Evolutionary conservation across 164 flowering plant species (phyloP).

Genomic region (Chimonanthus salicifolius): DNA sequence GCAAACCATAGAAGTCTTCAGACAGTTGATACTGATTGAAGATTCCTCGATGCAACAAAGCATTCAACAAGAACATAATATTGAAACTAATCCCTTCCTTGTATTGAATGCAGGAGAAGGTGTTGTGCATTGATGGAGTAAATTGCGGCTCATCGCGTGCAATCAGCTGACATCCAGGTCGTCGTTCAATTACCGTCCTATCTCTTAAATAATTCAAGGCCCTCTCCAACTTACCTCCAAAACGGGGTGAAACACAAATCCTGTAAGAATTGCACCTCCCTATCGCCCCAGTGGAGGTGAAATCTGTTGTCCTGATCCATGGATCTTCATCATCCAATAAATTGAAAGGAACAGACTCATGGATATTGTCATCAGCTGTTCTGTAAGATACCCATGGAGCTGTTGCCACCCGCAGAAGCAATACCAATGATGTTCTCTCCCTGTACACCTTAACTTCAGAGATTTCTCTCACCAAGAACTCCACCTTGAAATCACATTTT

Average conservation of each 20-base stretch:
- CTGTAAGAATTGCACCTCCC: slow-evolving; percentile 70
- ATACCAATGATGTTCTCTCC: slow-evolving; percentile 25
- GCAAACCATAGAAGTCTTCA: slow-evolving; percentile 47
- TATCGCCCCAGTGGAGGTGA: slow-evolving; percentile 68
- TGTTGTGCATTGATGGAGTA: slow-evolving; percentile 34
- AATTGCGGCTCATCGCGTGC: slow-evolving; percentile 60
- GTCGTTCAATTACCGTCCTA: slow-evolving; percentile 32
- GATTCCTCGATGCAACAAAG: slow-evolving; percentile 70
- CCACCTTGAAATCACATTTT: slow-evolving; percentile 75
- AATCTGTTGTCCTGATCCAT: slow-evolving; percentile 93
- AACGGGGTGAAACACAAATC: slow-evolving; percentile 59
- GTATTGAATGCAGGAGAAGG: slow-evolving; percentile 51
- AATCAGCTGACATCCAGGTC: slow-evolving; percentile 18
- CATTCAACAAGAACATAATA: slow-evolving; percentile 64
- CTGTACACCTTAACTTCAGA: slow-evolving; percentile 32
- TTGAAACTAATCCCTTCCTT: slow-evolving; percentile 53
- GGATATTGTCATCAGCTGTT: slow-evolving; percentile 90
- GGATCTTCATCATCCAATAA: slow-evolving; percentile 93
- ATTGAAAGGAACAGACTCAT: slow-evolving; percentile 55
- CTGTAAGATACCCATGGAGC: slow-evolving; percentile 70
- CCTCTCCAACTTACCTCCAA: slow-evolving; percentile 41
- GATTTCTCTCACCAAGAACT: slow-evolving; percentile 69
- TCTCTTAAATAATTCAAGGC: slow-evolving; percentile 44
- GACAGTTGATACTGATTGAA: slow-evolving; percentile 68
- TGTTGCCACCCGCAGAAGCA: slow-evolving; percentile 63